A percentile compares a stretch with the other conserved stretches of the same genome.
phyloP scores from a whole-genome alignment of 2,329 filamentous ascomycete genomes.

The Colletotrichum theobromicola region DNA sequence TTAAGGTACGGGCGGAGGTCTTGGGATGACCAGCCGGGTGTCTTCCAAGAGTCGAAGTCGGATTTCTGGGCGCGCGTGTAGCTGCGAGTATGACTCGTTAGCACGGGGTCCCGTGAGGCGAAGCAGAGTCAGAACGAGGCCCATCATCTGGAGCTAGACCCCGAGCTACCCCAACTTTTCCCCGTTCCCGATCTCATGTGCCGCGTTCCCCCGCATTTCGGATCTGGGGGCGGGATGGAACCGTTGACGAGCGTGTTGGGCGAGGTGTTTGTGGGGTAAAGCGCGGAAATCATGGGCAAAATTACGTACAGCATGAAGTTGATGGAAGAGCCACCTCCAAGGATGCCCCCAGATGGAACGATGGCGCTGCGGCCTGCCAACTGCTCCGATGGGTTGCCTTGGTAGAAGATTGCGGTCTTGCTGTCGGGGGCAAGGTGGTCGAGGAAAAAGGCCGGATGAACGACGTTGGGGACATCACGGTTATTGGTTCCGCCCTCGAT shows the following conservation, averaged over 20 bases:
- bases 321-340: conserved; percentile 57
- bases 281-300: not conserved
- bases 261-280: not conserved
- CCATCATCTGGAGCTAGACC: not conserved
- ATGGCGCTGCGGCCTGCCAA: conserved; percentile 47
- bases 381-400: conserved; percentile 48
- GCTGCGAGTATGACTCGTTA: conserved; percentile 26
- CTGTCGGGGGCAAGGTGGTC: conserved; percentile 74
- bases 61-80: conserved; percentile 48
- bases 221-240: not conserved
- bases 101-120: not conserved
- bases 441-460: conserved; percentile 57
- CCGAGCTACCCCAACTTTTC: not conserved
- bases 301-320: conserved; percentile 45
- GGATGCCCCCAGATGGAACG: conserved; percentile 45
- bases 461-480: conserved; percentile 50
- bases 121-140: not conserved
- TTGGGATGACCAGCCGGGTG: conserved; percentile 54
- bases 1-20: conserved; percentile 57
- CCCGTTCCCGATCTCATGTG: not conserved
- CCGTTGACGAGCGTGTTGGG: not conserved
- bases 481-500: conserved; percentile 62
- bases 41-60: conserved; percentile 59
- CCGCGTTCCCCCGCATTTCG: not conserved
- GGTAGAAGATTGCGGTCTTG: conserved; percentile 60